Evolutionary conservation across 805 yeast species (phyloP).

Genomic region (Lipomyces anomalus): DNA sequence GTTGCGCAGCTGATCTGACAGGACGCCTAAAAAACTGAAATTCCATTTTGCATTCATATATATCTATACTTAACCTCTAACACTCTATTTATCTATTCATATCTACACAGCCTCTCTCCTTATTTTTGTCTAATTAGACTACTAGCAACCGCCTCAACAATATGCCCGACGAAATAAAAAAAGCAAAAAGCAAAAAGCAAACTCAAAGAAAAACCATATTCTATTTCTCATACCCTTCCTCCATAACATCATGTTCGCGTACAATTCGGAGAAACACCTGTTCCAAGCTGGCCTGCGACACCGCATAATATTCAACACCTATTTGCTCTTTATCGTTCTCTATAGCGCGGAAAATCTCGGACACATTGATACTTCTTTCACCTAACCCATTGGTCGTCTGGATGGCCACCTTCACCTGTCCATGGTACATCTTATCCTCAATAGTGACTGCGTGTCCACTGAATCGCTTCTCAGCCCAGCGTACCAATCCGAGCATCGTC

Average conservation of each 20-base stretch:
- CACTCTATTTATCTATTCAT: too few species aligned
- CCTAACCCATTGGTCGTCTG: conserved; percentile 5
- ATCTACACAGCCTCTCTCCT: too few species aligned
- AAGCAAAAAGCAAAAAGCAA: too few species aligned
- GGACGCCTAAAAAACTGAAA: too few species aligned
- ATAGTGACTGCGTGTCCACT: conserved; percentile 14
- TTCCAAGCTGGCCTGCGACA: conserved; percentile 31
- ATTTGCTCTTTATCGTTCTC: conserved; percentile 8
- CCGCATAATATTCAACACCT: conserved; percentile 29
- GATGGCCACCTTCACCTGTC: conserved; percentile 26
- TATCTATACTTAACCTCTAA: too few species aligned
- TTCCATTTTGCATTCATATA: too few species aligned
- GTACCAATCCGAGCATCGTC: conserved; percentile 7
- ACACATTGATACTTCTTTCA: conserved; percentile 4
- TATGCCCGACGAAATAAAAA: too few species aligned
- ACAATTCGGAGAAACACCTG: conserved; percentile 33
- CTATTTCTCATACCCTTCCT: conserved; percentile 24
- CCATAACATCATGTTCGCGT: conserved; percentile 26
- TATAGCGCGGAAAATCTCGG: conserved; percentile 13
- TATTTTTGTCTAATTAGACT: too few species aligned
- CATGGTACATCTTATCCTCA: conserved; percentile 26
- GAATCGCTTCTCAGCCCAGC: conserved; percentile 25
- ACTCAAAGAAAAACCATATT: too few species aligned
- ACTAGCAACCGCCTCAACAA: too few species aligned
- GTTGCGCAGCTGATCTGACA: too few species aligned